These are phyloP conservation scores for Castanea sativa DNA, from an alignment of 306 rosid genomes.

Conservation along the genomic window DNA sequence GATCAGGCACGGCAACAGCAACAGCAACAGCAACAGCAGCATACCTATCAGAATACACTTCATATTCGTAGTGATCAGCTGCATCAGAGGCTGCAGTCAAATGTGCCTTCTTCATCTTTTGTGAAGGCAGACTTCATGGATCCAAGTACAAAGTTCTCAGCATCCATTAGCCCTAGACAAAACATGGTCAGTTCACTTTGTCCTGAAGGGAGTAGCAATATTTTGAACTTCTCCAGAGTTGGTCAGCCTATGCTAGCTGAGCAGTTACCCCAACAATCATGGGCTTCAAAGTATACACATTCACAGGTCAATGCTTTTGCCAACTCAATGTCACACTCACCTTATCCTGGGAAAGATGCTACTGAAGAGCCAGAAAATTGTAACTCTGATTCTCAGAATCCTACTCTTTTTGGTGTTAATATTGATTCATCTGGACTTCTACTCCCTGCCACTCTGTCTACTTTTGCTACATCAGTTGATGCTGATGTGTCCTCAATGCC, in stretches of 20 bases:
- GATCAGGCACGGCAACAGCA: constrained; percentile 59
- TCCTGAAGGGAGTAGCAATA: constrained; percentile 63
- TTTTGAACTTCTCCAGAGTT: constrained; percentile 54
- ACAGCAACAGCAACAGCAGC: constrained; percentile 55
- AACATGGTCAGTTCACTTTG: constrained; percentile 54
- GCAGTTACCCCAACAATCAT: constrained; percentile 63
- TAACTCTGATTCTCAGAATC: constrained; percentile 56
- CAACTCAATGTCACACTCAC: constrained; percentile 55
- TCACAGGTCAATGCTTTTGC: constrained; percentile 50
- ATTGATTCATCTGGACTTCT: constrained; percentile 86
- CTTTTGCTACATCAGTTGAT: constrained; percentile 47
- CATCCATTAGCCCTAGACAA: constrained; percentile 50
- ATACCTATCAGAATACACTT: constrained; percentile 46
- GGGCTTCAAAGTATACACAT: constrained; percentile 52
- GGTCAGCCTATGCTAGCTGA: constrained; percentile 58
- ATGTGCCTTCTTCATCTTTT: constrained; percentile 62
- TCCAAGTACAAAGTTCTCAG: constrained; percentile 51
- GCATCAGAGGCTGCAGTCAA: constrained; percentile 63
- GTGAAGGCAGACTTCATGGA: constrained; percentile 58
- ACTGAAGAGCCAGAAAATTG: constrained; percentile 46
- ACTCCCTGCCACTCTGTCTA: constrained; percentile 62
- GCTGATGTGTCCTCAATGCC: constrained; percentile 58
- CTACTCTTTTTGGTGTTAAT: constrained; percentile 69
- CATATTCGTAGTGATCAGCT: constrained; percentile 59
- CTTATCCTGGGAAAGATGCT: constrained; percentile 54